These are phyloP conservation scores for Pilobolus umbonatus DNA, from an alignment of 192 early-diverging fungal genomes.

Conservation along the genomic window DNA sequence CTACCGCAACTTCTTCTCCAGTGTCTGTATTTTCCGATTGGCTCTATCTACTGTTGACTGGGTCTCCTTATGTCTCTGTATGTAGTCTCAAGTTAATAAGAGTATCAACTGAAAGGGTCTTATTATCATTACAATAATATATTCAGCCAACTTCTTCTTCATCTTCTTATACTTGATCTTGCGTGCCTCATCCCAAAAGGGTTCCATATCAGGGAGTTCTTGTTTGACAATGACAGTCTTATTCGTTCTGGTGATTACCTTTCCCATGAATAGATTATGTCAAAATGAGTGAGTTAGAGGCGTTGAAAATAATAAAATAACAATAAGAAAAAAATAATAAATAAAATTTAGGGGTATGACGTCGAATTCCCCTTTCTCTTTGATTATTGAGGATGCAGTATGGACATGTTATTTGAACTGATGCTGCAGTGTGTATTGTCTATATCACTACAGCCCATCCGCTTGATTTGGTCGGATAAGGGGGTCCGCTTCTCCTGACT, in stretches of 20 bases:
- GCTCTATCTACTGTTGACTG: constrained; percentile 22
- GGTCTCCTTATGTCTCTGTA: constrained; percentile 17
- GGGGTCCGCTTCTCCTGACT: no score
- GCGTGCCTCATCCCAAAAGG: constrained; percentile 10
- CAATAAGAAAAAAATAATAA: neutral
- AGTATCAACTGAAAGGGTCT: neutral
- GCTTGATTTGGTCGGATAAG: no score
- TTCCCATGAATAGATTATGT: neutral
- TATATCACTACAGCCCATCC: no score
- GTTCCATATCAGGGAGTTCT: neutral
- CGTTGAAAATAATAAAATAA: neutral
- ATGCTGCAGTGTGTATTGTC: no score
- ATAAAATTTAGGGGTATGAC: neutral
- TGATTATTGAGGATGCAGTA: no score
- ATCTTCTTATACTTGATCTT: constrained; percentile 15
- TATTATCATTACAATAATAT: constrained; percentile 19
- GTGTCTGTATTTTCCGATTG: constrained; percentile 20
- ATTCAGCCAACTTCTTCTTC: constrained; percentile 22
- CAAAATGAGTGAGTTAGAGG: neutral
- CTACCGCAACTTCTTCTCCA: constrained; percentile 18
- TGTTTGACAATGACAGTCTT: neutral
- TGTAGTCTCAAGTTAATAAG: neutral
- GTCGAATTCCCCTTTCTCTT: neutral
- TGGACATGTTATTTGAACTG: no score
- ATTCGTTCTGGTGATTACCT: neutral